Conservation (phyloP, 305 asterid species). For the Solanum hybrid region DNA sequence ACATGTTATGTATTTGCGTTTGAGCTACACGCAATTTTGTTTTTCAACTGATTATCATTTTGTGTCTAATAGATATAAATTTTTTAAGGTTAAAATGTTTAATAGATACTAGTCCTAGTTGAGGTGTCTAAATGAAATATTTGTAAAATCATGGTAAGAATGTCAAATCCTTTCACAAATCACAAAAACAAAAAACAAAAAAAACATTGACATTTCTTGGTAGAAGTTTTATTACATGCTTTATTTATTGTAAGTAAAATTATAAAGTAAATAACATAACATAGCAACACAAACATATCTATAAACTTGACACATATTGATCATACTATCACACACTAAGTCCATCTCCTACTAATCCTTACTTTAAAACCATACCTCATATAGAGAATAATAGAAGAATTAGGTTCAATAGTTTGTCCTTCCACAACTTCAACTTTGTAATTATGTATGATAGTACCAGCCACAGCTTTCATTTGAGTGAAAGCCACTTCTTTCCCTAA, state of each 20-base stretch:
- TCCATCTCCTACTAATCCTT: conserved; percentile 27
- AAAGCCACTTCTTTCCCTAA: conserved; percentile 66
- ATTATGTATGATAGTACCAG: conserved; percentile 52
- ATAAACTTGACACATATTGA: neutral
- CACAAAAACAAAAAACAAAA: neutral
- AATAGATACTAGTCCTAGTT: too few relatives aligned
- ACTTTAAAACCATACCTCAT: conserved; percentile 56
- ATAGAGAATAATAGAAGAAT: conserved; percentile 47
- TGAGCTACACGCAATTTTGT: neutral
- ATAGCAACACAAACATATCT: neutral
- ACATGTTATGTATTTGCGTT: neutral
- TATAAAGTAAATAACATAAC: neutral
- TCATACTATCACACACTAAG: neutral
- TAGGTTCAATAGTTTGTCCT: conserved; percentile 37
- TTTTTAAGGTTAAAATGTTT: too few relatives aligned
- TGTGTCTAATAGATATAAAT: neutral
- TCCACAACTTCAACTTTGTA: conserved; percentile 33
- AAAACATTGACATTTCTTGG: neutral
- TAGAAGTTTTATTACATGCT: neutral
- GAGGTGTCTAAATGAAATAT: neutral
- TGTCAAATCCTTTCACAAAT: neutral
- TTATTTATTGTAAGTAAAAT: neutral
- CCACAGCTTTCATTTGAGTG: conserved; percentile 52
- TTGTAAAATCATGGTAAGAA: neutral
- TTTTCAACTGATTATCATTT: neutral